These are phyloP conservation scores for Fusarium aywerte DNA, from an alignment of 2,329 filamentous ascomycete genomes.

Conservation along the genomic window DNA sequence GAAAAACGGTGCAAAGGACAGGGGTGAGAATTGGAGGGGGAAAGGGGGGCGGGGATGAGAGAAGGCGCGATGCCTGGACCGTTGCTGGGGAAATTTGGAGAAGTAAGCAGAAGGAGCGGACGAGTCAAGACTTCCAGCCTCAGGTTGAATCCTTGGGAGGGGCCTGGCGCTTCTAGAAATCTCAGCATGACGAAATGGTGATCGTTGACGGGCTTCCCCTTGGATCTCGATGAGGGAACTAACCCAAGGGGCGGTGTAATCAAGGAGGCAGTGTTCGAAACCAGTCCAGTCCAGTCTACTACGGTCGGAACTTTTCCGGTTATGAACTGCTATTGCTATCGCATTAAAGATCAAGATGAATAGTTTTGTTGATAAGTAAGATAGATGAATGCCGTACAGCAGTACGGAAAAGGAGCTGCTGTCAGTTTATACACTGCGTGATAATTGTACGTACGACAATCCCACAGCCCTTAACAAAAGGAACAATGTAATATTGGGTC, in stretches of 20 bases:
- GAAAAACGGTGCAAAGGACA: background rate
- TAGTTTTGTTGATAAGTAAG: too few relatives aligned
- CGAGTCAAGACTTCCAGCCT: background rate
- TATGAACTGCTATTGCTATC: background rate
- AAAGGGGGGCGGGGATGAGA: background rate
- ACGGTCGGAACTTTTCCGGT: rapidly evolving
- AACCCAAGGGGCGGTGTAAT: background rate
- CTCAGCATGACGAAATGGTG: background rate
- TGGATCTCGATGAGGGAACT: background rate
- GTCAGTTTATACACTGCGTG: background rate
- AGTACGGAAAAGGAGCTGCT: background rate
- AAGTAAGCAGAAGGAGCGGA: background rate
- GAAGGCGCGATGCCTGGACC: background rate
- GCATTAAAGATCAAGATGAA: background rate
- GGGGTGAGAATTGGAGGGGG: background rate
- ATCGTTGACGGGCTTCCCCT: background rate
- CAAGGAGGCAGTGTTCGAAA: background rate
- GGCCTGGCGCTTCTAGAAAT: too few relatives aligned
- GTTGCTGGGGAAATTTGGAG: background rate
- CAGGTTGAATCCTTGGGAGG: background rate
- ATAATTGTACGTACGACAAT: background rate
- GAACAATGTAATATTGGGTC: rapidly evolving
- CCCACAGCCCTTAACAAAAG: rapidly evolving
- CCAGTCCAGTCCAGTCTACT: background rate
- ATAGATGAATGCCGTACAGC: background rate